Conservation (phyloP, 2,329 filamentous ascomycete genomes). For the Dactylella cylindrospora region DNA sequence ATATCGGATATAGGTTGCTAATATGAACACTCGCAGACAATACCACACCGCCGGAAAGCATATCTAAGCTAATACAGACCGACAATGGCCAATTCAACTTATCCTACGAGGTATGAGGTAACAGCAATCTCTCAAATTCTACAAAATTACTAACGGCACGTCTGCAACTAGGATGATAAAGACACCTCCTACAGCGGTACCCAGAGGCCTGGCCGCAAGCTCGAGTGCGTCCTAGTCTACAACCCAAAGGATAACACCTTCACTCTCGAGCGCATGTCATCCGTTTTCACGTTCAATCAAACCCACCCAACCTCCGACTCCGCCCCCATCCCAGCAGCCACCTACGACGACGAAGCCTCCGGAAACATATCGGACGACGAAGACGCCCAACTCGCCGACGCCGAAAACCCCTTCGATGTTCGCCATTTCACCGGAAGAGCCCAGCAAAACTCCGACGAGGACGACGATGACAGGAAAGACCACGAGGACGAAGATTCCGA, state of each 20-base stretch:
- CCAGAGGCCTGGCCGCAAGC: slow-evolving; percentile 35
- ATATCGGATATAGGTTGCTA: no score
- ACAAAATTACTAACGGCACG: neutral
- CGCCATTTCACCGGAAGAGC: slow-evolving; percentile 26
- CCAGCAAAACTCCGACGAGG: slow-evolving; percentile 23
- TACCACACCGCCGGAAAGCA: slow-evolving; percentile 11
- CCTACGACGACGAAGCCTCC: slow-evolving; percentile 26
- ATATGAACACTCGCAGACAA: slow-evolving; percentile 26
- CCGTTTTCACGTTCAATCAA: slow-evolving; percentile 41
- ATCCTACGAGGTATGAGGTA: slow-evolving; percentile 20
- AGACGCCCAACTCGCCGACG: slow-evolving; percentile 34
- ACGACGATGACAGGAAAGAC: slow-evolving; percentile 29
- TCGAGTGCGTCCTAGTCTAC: slow-evolving; percentile 42
- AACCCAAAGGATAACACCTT: slow-evolving; percentile 41
- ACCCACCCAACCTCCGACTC: slow-evolving; percentile 29
- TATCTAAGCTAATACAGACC: slow-evolving; percentile 18
- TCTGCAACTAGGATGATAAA: slow-evolving; percentile 19
- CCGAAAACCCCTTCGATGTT: slow-evolving; percentile 41
- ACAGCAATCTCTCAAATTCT: neutral
- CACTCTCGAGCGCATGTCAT: slow-evolving; percentile 39
- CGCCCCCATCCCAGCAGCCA: slow-evolving; percentile 24
- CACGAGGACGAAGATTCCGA: slow-evolving; percentile 29
- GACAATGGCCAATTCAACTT: slow-evolving; percentile 26
- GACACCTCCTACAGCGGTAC: slow-evolving; percentile 25
- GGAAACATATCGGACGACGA: slow-evolving; percentile 32